Evolutionary conservation across 306 rosid genomes (phyloP).

Genomic region (Boehmeria nivea): DNA sequence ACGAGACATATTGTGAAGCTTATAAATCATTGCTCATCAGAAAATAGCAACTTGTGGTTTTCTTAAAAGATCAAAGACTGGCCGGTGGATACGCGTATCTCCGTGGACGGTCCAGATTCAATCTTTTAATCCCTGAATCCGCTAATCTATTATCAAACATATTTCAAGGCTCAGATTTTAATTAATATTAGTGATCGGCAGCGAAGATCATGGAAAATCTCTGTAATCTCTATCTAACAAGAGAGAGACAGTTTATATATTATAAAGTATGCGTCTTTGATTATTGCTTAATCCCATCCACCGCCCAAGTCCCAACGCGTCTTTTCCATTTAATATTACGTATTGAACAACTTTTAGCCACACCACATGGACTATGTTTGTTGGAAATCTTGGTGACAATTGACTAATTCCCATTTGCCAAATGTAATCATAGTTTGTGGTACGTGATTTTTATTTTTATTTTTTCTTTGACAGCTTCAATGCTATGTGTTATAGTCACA

Average conservation of each 20-base stretch:
- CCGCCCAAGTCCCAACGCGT: slow-evolving; percentile 43
- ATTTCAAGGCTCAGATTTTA: too few species aligned
- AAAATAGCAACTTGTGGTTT: too few species aligned
- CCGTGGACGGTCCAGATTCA: slow-evolving; percentile 40
- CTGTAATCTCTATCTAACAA: background rate
- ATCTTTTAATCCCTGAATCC: slow-evolving; percentile 10
- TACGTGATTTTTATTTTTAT: background rate
- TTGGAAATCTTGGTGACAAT: slow-evolving; percentile 40
- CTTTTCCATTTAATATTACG: background rate
- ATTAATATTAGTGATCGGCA: slow-evolving; percentile 28
- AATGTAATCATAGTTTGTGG: too few species aligned
- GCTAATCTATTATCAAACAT: too few species aligned
- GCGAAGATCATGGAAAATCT: slow-evolving; percentile 48
- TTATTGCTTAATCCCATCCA: slow-evolving; percentile 22
- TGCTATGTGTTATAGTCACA: too few species aligned
- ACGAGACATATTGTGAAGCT: too few species aligned
- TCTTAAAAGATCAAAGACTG: too few species aligned
- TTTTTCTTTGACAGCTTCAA: too few species aligned
- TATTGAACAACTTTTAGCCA: background rate
- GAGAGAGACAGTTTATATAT: background rate
- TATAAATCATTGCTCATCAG: too few species aligned
- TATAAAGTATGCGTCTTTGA: slow-evolving; percentile 7
- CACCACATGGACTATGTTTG: slow-evolving; percentile 14
- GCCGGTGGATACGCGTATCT: slow-evolving; percentile 62
- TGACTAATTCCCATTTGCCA: slow-evolving; percentile 11